Evolutionary conservation across 257 asterid genomes (phyloP).

Genomic region (Fraxinus pennsylvanica): DNA sequence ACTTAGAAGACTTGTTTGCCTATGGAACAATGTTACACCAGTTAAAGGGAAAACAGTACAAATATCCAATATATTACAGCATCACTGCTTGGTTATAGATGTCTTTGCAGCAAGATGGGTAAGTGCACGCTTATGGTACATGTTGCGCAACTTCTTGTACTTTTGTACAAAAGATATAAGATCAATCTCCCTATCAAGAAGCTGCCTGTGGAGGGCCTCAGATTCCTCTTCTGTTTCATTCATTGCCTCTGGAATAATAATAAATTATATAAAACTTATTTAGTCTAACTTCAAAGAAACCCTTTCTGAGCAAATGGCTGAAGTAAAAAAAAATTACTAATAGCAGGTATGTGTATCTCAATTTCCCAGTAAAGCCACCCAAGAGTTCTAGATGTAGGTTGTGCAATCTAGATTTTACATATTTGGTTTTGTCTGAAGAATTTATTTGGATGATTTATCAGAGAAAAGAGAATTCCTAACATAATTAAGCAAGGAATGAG

Average conservation of each 20-base stretch:
- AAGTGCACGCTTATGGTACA: slow-evolving; percentile 75
- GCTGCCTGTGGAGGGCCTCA: slow-evolving; percentile 74
- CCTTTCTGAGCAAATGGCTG: not conserved
- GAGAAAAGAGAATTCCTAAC: not conserved
- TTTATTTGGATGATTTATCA: not conserved
- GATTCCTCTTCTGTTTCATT: slow-evolving; percentile 74
- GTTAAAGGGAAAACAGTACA: not conserved
- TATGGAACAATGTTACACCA: slow-evolving; percentile 18
- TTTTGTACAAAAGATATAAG: slow-evolving; percentile 66
- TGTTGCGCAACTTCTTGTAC: slow-evolving; percentile 73
- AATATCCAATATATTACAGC: slow-evolving; percentile 14
- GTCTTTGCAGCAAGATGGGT: slow-evolving; percentile 90
- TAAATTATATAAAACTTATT: not conserved
- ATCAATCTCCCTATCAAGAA: slow-evolving; percentile 74
- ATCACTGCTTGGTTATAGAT: slow-evolving; percentile 36
- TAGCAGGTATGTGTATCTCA: too few species aligned
- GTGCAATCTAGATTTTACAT: not conserved
- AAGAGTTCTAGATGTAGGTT: not conserved
- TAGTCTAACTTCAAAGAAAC: not conserved
- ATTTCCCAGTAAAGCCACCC: not conserved
- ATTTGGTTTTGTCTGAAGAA: not conserved
- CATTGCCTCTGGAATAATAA: slow-evolving; percentile 66
- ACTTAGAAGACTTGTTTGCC: not conserved
- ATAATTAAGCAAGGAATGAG: not conserved
- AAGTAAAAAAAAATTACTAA: too few species aligned